Evolutionary conservation across 768 basidiomycete species (phyloP).

Genomic region (Hortiboletus flavorubellus): DNA sequence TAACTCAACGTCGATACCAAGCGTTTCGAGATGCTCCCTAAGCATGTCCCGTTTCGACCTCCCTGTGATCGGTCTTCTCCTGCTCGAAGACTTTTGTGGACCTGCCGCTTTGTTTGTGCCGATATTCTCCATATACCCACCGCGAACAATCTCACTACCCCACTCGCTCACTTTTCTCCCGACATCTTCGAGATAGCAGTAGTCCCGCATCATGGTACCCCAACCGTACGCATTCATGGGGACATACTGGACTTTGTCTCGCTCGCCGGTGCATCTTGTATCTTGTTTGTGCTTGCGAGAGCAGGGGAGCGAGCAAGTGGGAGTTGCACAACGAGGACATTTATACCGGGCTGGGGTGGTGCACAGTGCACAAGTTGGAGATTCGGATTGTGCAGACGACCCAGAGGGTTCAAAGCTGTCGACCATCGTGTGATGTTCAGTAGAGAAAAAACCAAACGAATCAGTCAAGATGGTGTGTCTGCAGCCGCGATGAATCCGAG

Average conservation of each 20-base stretch:
- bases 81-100: slow-evolving; percentile 18
- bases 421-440: slow-evolving; percentile 5
- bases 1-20: slow-evolving; percentile 72
- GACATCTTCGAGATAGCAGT: slow-evolving; percentile 79
- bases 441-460: neutral
- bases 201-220: slow-evolving; percentile 89
- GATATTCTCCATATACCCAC: slow-evolving; percentile 44
- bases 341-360: slow-evolving; percentile 59
- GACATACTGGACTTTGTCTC: slow-evolving; percentile 70
- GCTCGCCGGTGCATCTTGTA: slow-evolving; percentile 64
- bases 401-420: slow-evolving; percentile 7
- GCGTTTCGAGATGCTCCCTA: slow-evolving; percentile 60
- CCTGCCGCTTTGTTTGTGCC: slow-evolving; percentile 15
- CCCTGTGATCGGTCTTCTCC: slow-evolving; percentile 33
- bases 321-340: slow-evolving; percentile 71
- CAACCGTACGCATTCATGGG: slow-evolving; percentile 82
- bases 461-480: neutral
- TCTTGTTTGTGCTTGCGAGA: slow-evolving; percentile 62
- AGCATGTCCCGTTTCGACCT: slow-evolving; percentile 61
- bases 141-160: slow-evolving; percentile 65
- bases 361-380: slow-evolving; percentile 49
- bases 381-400: slow-evolving; percentile 15
- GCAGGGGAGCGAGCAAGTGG: slow-evolving; percentile 72
- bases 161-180: slow-evolving; percentile 71
- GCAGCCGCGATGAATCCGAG: neutral